A percentile compares a stretch with the other conserved stretches of the same genome.
Evolutionary conservation across 2,329 filamentous ascomycete species (phyloP).

Genomic region (Ceratocystis ficicola): DNA sequence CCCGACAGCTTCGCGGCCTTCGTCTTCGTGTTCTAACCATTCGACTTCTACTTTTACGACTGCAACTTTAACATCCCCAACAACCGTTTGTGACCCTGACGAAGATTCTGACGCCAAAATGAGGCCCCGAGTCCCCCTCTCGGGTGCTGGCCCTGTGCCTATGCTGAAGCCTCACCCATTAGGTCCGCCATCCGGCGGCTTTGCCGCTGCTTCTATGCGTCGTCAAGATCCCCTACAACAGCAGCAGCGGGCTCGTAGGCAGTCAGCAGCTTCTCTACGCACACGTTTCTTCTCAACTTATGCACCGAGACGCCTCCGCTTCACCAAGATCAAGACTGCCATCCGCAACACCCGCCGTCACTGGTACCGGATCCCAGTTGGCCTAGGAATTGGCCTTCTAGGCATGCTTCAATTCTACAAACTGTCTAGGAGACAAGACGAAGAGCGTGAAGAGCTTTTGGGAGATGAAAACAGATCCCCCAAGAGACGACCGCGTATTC

Average conservation of each 20-base stretch:
- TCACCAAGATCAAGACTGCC: conserved; percentile 20
- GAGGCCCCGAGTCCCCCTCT: conserved; percentile 19
- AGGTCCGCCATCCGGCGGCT: conserved; percentile 18
- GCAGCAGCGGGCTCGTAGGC: conserved; percentile 12
- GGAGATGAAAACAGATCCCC: conserved; percentile 26
- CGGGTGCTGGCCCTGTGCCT: conserved; percentile 15
- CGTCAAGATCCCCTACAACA: conserved; percentile 9
- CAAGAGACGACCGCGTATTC: conserved; percentile 49
- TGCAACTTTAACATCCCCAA: background rate
- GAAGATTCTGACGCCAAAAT: conserved; percentile 11
- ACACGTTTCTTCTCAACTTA: conserved; percentile 19
- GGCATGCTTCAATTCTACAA: conserved; percentile 77
- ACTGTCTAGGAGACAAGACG: conserved; percentile 41
- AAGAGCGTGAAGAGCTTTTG: conserved; percentile 22
- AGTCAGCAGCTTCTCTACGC: conserved; percentile 12
- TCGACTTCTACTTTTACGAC: conserved; percentile 10
- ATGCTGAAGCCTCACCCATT: conserved; percentile 21
- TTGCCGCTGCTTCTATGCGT: conserved; percentile 20
- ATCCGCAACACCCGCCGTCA: conserved; percentile 30
- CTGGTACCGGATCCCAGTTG: conserved; percentile 86
- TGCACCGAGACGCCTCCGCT: conserved; percentile 18
- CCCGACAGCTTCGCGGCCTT: conserved; percentile 13
- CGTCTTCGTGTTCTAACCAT: conserved; percentile 14
- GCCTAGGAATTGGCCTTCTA: conserved; percentile 71
- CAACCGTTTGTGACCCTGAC: conserved; percentile 14